A percentile compares a stretch with the other conserved stretches of the same genome.
Conservation (phyloP, 768 basidiomycete species). For the Baorangia bicolor region DNA sequence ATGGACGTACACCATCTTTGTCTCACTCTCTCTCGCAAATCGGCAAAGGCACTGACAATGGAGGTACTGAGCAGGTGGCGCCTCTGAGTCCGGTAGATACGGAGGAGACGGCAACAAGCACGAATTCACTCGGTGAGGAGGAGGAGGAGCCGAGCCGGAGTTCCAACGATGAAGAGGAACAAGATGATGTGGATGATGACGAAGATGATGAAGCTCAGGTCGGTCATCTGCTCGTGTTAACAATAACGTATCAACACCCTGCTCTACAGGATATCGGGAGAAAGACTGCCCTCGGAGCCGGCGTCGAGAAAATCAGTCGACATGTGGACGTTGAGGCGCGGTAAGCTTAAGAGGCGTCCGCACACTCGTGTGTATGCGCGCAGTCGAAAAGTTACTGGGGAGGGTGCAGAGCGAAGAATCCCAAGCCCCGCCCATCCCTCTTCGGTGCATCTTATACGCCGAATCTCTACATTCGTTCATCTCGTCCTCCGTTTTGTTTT, state of each 20-base stretch:
- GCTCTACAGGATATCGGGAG: conserved; percentile 23
- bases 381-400: not conserved
- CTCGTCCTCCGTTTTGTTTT: not conserved
- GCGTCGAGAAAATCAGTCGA: conserved; percentile 37
- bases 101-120: conserved; percentile 4
- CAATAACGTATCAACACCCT: conserved; percentile 2
- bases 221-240: not conserved
- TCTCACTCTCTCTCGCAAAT: conserved; percentile 9
- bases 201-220: conserved; percentile 23
- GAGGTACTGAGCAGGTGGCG: not conserved
- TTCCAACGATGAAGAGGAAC: conserved; percentile 13
- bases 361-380: not conserved
- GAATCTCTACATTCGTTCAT: not conserved
- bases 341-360: conserved; percentile 2
- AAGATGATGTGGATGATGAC: conserved; percentile 20
- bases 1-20: not conserved
- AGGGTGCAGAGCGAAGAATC: conserved; percentile 7
- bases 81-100: conserved; percentile 12
- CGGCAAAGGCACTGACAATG: conserved; percentile 1
- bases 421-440: conserved; percentile 8
- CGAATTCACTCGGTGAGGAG: conserved; percentile 12
- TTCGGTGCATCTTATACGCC: conserved; percentile 2
- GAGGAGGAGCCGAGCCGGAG: conserved; percentile 7
- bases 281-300: conserved; percentile 35
- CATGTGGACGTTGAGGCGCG: conserved; percentile 27